Base-by-base conservation (phyloP, 2,329 filamentous ascomycete species). In the Zymoseptoria passerinii region DNA sequence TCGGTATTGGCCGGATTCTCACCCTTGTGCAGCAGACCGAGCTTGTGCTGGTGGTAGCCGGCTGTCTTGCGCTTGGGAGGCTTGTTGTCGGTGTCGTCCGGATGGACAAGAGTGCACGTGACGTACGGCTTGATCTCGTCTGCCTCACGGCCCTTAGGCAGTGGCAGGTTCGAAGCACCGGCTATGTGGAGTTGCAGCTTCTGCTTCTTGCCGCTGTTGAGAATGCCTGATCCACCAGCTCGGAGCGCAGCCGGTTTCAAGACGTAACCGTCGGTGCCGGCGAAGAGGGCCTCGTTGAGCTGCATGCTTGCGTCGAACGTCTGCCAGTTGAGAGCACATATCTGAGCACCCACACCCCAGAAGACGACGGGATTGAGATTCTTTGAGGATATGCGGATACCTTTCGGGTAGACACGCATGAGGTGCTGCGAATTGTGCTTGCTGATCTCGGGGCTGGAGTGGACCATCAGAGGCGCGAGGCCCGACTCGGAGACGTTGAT, bases 331-430 rank as follows among this genome's bases (percentile, higher is more conserved):
- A 88, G 76, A 2, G 85, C 85, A 67, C 83, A 87, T 52, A 88
- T 84, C 65, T 88, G 85, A 2, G 85, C 84, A 1, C 85, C 85
- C 3, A 87, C 69, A 6, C 78, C 83, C 85, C 85, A 88, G 68
- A 85, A 88, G 0, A 80, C 78, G 0, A 84, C 78, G 0, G 83
- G 84, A 55, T 78, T 78, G 2, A 88, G 78, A 66, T 88, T 88
- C 40, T 77, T 79, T 1, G 84, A 87, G 0, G 81, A 82, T 68
- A 88, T 87, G 50, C 85, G 81, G 0, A 84, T 86, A 53, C 85
- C 85, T 66, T 87, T 87, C 44, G 85, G 85, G 63, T 77, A 88
- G 1, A 88, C 84, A 3, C 85, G 81, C 85, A 88, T 88, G n/a
- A 88, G 76, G 60, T 87, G 83, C 19, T 78, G 74, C 0, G 84